Evolutionary conservation across 78 protist species (phyloP).

Genomic region (Guillardia theta): DNA sequence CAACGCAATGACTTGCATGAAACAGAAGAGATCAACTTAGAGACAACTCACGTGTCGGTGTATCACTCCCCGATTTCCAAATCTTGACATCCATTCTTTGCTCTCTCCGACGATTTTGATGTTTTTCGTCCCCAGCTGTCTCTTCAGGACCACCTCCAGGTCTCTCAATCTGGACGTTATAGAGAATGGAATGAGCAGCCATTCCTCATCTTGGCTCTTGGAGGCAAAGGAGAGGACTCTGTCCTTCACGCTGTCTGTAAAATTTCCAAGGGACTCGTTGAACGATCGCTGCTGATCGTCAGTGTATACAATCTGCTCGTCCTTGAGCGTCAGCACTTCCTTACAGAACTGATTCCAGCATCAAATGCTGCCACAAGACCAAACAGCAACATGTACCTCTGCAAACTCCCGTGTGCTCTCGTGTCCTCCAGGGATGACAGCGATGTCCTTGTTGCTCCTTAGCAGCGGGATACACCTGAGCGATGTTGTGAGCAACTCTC

Average conservation of each 20-base stretch:
- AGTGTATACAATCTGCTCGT: background rate
- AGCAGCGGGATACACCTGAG: too few relatives aligned
- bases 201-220: background rate
- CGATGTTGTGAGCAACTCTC: too few relatives aligned
- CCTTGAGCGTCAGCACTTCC: background rate
- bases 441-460: too few relatives aligned
- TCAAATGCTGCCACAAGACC: too few relatives aligned
- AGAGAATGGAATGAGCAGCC: background rate
- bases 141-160: too few relatives aligned
- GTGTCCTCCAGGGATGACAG: too few relatives aligned
- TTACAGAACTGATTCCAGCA: background rate
- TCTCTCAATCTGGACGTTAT: too few relatives aligned
- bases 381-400: too few relatives aligned
- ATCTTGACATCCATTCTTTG: background rate
- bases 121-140: background rate
- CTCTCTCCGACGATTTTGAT: background rate
- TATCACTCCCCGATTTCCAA: background rate
- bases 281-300: background rate
- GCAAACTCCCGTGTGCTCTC: too few relatives aligned
- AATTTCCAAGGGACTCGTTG: background rate
- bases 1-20: background rate
- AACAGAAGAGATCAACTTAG: background rate
- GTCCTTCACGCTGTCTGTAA: background rate
- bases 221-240: background rate
- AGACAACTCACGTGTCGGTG: background rate